Conservation (phyloP, 257 asterid genomes). For the Solanum lignicaule region DNA sequence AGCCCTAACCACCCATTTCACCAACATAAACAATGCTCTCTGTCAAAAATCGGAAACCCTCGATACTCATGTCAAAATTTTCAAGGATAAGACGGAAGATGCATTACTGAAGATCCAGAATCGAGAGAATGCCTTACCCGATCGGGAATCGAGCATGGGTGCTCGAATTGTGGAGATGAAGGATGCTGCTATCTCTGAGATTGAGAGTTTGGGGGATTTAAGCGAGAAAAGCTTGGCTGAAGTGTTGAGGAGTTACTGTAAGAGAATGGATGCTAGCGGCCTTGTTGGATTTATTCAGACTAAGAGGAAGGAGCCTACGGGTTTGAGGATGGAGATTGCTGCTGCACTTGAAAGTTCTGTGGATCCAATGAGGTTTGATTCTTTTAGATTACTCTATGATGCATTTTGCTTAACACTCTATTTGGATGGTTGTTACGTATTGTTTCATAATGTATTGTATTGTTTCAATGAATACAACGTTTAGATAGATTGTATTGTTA, state of each 20-base stretch:
- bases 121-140: constrained; percentile 7
- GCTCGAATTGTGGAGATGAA: background rate
- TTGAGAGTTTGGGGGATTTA: background rate
- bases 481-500: background rate
- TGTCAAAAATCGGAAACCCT: constrained; percentile 10
- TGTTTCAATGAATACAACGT: background rate
- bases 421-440: background rate
- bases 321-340: constrained; percentile 4
- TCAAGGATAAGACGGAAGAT: background rate
- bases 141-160: background rate
- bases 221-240: background rate
- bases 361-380: constrained; percentile 13
- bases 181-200: constrained; percentile 4
- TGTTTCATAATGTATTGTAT: background rate
- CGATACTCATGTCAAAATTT: background rate
- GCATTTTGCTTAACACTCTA: background rate
- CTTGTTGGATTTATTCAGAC: constrained; percentile 1
- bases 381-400: background rate
- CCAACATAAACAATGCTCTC: background rate
- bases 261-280: constrained; percentile 10
- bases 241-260: constrained; percentile 7
- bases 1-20: constrained; percentile 9
- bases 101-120: background rate
- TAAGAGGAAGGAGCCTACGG: constrained; percentile 5
- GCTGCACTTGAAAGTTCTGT: constrained; percentile 1